phyloP scores from a whole-genome alignment of 805 yeast genomes.

The Sungouiella blattae region DNA sequence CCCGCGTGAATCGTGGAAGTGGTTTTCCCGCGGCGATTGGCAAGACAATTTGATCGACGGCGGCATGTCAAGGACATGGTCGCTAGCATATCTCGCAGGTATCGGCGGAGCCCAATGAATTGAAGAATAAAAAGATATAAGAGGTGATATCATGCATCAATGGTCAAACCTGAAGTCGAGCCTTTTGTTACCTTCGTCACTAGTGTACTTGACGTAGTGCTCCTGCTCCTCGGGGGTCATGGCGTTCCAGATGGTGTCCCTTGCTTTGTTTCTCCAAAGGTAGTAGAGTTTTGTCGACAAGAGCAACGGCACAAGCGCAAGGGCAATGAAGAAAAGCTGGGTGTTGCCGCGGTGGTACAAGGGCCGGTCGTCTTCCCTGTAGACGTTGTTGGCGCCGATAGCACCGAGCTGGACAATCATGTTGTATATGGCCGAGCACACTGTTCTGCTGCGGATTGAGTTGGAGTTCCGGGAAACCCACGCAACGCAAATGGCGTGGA shows the following conservation, averaged over 20 bases:
- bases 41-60: constrained; percentile 59
- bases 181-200: constrained; percentile 55
- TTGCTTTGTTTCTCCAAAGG: constrained; percentile 38
- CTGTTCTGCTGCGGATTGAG: constrained; percentile 60
- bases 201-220: constrained; percentile 42
- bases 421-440: constrained; percentile 62
- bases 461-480: constrained; percentile 64
- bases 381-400: constrained; percentile 54
- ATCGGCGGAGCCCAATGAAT: constrained; percentile 22
- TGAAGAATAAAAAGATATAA: neutral
- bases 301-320: constrained; percentile 19
- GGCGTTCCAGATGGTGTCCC: constrained; percentile 48
- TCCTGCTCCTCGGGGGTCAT: constrained; percentile 49
- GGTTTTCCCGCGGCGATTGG: constrained; percentile 51
- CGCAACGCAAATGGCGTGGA: constrained; percentile 54
- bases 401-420: constrained; percentile 59
- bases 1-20: constrained; percentile 48
- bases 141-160: constrained; percentile 7
- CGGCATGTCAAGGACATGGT: constrained; percentile 88
- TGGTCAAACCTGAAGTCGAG: constrained; percentile 45
- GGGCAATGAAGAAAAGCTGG: constrained; percentile 29
- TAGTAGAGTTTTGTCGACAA: constrained; percentile 36
- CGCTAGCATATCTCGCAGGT: constrained; percentile 69
- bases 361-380: constrained; percentile 56
- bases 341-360: constrained; percentile 56